phyloP scores from a whole-genome alignment of 352 stramenopile genomes.

The Pythium periplocum region DNA sequence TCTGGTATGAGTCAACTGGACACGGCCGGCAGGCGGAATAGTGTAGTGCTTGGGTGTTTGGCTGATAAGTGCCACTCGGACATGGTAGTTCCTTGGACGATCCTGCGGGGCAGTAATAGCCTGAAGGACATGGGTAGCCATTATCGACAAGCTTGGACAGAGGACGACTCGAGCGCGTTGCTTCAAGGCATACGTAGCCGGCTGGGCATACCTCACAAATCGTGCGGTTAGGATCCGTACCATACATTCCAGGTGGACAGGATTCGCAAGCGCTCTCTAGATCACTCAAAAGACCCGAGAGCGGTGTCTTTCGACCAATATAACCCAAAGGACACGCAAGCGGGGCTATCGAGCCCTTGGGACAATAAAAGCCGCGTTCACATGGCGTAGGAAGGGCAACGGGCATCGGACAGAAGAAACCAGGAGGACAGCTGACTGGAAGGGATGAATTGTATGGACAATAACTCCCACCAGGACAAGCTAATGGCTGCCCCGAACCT shows the following conservation, averaged over 20 bases:
- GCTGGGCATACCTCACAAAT: constrained; percentile 61
- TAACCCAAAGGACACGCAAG: constrained; percentile 79
- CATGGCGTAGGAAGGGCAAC: constrained; percentile 33
- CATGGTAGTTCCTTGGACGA: constrained; percentile 54
- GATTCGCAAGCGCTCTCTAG: constrained; percentile 57
- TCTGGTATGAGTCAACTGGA: constrained; percentile 75
- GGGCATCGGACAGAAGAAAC: constrained; percentile 64
- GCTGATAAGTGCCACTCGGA: constrained; percentile 76
- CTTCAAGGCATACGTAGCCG: constrained; percentile 84
- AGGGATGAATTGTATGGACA: constrained; percentile 67
- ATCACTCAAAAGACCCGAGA: constrained; percentile 41
- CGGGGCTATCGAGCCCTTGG: constrained; percentile 34
- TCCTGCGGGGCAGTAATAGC: constrained; percentile 68
- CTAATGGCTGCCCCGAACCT: constrained; percentile 35
- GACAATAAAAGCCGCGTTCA: constrained; percentile 67
- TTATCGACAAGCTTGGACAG: constrained; percentile 44
- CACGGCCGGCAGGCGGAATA: constrained; percentile 60
- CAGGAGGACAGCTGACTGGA: constrained; percentile 51
- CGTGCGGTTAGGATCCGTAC: constrained; percentile 71
- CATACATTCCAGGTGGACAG: constrained; percentile 77
- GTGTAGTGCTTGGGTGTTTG: constrained; percentile 34
- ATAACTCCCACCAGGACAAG: constrained; percentile 66
- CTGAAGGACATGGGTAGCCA: constrained; percentile 83
- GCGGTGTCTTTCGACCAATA: constrained; percentile 42
- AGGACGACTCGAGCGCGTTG: constrained; percentile 53